phyloP scores from a whole-genome alignment of 148 eudicot genomes.

The Chenopodium suecicum region DNA sequence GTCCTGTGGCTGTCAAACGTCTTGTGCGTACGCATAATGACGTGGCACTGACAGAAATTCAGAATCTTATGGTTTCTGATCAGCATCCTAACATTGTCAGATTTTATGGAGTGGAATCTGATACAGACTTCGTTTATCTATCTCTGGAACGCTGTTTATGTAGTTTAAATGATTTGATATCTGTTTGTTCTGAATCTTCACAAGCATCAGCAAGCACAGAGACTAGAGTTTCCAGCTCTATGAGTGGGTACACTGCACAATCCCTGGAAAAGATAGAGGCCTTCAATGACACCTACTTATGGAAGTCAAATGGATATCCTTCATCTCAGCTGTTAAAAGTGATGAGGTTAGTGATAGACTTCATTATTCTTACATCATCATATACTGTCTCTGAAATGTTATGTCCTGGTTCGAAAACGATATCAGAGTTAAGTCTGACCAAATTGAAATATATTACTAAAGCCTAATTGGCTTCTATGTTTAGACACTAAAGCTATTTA shows the following conservation, averaged over 20 bases:
- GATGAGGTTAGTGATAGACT: constrained; percentile 65
- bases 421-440: not conserved
- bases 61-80: constrained; percentile 93
- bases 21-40: constrained; percentile 85
- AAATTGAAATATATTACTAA: no score
- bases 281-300: constrained; percentile 48
- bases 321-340: constrained; percentile 68
- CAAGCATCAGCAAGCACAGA: constrained; percentile 21
- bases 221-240: constrained; percentile 24
- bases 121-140: constrained; percentile 82
- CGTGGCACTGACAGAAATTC: constrained; percentile 87
- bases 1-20: constrained; percentile 92
- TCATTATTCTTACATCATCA: constrained; percentile 5
- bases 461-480: constrained; percentile 1
- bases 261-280: constrained; percentile 38
- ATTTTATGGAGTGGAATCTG: constrained; percentile 89
- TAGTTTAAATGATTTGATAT: constrained; percentile 67
- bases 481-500: not conserved
- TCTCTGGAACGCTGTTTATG: constrained; percentile 85
- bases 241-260: constrained; percentile 33
- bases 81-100: constrained; percentile 86
- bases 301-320: constrained; percentile 82
- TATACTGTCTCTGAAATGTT: not conserved
- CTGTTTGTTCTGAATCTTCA: constrained; percentile 37
- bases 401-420: not conserved